Conservation (phyloP, 1,284 basidiomycete species). For the Boletus austroedulis region DNA sequence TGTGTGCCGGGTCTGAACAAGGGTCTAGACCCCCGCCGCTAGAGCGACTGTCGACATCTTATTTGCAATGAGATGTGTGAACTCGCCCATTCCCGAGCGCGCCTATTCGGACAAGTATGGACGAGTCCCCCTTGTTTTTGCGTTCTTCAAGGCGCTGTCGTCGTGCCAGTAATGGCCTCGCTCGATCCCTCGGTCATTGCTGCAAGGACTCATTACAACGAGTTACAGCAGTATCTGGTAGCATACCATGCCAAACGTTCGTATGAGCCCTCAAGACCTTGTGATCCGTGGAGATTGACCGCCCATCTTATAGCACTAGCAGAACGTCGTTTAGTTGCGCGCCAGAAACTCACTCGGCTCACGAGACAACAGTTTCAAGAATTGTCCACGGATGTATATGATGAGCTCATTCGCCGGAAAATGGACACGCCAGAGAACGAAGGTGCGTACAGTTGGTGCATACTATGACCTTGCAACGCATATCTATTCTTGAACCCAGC, state of each 20-base stretch:
- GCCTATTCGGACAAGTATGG: no score
- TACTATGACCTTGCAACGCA: conserved; percentile 6
- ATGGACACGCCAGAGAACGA: conserved; percentile 59
- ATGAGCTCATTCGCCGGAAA: conserved; percentile 82
- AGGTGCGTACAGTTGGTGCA: conserved; percentile 40
- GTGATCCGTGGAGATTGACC: conserved; percentile 1
- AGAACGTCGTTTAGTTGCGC: conserved; percentile 78
- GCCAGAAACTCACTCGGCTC: conserved; percentile 87
- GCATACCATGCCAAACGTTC: conserved; percentile 61
- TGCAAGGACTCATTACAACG: conserved; percentile 71
- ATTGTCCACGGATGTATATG: conserved; percentile 91
- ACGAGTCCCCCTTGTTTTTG: no score
- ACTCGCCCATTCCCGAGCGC: no score
- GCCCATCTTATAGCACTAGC: conserved; percentile 41
- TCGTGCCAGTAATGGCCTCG: conserved; percentile 45
- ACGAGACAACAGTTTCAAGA: conserved; percentile 93
- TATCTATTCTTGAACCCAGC: conserved; percentile 43
- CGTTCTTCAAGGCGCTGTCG: no score
- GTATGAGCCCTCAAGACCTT: no score
- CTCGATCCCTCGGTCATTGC: conserved; percentile 49
- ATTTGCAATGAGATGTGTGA: no score
- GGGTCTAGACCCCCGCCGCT: no score
- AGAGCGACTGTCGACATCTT: no score
- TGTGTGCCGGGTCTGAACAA: no score
- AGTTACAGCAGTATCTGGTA: conserved; percentile 70